Evolutionary conservation across 202 grass and related monocot species (phyloP).

Genomic region (Schoenoplectus triqueter): DNA sequence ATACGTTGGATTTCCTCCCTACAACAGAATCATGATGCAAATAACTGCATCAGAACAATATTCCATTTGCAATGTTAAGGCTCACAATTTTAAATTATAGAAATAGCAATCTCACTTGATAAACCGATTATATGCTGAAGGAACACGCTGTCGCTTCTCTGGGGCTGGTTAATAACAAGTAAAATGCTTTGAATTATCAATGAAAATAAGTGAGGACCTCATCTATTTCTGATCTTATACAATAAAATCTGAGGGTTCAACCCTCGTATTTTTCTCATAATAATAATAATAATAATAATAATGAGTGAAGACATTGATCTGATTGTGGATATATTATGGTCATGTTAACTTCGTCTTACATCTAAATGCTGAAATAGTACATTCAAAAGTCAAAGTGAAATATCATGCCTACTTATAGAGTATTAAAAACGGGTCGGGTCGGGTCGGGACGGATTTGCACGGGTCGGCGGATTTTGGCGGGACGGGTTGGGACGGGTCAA

Average conservation of each 20-base stretch:
- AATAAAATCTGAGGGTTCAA: no score
- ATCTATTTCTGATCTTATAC: no score
- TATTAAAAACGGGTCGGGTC: no score
- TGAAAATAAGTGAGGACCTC: no score
- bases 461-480: no score
- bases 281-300: no score
- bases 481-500: no score
- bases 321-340: background rate
- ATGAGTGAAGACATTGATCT: background rate
- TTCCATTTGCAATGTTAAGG: background rate
- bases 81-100: background rate
- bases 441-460: no score
- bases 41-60: slow-evolving; percentile 15
- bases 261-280: no score
- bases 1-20: slow-evolving; percentile 99
- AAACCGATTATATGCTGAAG: slow-evolving; percentile 92
- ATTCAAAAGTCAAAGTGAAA: background rate
- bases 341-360: background rate
- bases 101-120: slow-evolving; percentile 73
- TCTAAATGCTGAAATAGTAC: background rate
- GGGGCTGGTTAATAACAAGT: slow-evolving; percentile 54
- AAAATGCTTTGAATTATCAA: background rate
- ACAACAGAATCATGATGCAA: slow-evolving; percentile 4
- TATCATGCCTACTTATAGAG: background rate
- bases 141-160: slow-evolving; percentile 87